Base-by-base conservation (phyloP, 805 yeast genomes). In the Ogataea glucozyma region DNA sequence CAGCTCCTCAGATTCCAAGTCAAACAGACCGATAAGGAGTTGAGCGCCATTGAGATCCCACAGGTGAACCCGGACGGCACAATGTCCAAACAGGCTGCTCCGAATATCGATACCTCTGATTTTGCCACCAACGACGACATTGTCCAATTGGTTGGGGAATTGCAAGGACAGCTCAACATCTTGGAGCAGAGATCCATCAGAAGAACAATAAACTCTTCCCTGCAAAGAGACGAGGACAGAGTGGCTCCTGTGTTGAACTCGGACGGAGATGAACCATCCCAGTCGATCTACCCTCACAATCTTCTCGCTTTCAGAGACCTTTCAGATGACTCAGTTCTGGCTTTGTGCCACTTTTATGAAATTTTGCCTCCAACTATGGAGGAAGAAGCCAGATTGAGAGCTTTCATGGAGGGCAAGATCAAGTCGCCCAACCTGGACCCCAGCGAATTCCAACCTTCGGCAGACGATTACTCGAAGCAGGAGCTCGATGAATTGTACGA, bases 131-230 rank as follows among this genome's bases (percentile, higher is more conserved):
- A 87, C 52, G 95, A 86, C 44, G 98, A 91, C 58, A 67, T 90
- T 10, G 85, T 85, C 3, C 91, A 88, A 58, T 70, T 90, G 34
- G 97, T 89, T 11, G 88, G 87, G 9, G 98, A 90, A 62, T 67
- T 90, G 43, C 97, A 90, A 64, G 86, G 87, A 7, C 97, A 90
- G 65, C 72, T 90, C 56, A 90, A 86, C 40, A 69, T 75, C 18
- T 61, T 85, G 24, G 98, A 90, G 58, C 87, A 86, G 52, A 75
- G 95, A 52, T 76, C 85, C 13, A 75, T 86, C 32, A 73, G 85
- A 50, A 73, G 98, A 62, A 68, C 81, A 3, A 75, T 78, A 49
- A 89, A 89, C 59, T 69, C 85, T 1, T 71, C 73, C 19, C 69
- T 80, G 43, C 52, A 57, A 0, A 59, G 61, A 0, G 63, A 65